A percentile compares a stretch with the other conserved stretches of the same genome.
These are phyloP conservation scores for Plasmopara viticola DNA, from an alignment of 352 stramenopile species.

Conservation along the genomic window DNA sequence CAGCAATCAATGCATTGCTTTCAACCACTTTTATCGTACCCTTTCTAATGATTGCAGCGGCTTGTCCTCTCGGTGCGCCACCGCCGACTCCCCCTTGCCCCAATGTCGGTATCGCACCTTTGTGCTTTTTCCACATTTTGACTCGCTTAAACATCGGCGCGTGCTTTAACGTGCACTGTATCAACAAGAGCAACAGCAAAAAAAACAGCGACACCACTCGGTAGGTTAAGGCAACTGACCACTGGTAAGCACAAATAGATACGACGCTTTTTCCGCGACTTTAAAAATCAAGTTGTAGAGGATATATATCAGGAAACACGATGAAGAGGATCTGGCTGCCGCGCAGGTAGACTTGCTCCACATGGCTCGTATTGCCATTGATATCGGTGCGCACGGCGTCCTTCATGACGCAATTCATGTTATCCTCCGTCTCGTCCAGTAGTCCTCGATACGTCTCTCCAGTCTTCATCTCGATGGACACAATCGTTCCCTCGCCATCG, in stretches of 20 bases:
- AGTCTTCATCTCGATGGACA: slow-evolving; percentile 84
- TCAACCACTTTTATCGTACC: slow-evolving; percentile 18
- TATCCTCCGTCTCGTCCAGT: slow-evolving; percentile 85
- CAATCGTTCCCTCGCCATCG: slow-evolving; percentile 82
- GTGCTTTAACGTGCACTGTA: slow-evolving; percentile 66
- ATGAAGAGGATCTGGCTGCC: slow-evolving; percentile 86
- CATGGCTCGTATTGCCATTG: slow-evolving; percentile 69
- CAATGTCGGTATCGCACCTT: slow-evolving; percentile 63
- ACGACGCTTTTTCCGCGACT: background rate
- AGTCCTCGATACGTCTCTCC: slow-evolving; percentile 81
- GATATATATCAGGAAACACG: slow-evolving; percentile 87
- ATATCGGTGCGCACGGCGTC: slow-evolving; percentile 80
- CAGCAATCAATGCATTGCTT: slow-evolving; percentile 1
- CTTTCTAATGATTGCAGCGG: slow-evolving; percentile 77
- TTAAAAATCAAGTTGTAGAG: slow-evolving; percentile 23
- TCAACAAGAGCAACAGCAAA: slow-evolving; percentile 15
- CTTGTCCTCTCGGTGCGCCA: slow-evolving; percentile 56
- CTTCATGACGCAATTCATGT: slow-evolving; percentile 88
- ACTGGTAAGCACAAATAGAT: background rate
- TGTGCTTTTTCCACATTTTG: slow-evolving; percentile 87
- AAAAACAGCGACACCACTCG: slow-evolving; percentile 24
- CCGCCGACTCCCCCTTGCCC: slow-evolving; percentile 59
- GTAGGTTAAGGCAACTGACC: slow-evolving; percentile 23
- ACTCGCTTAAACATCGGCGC: slow-evolving; percentile 85
- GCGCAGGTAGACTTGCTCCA: slow-evolving; percentile 81